Percentiles rank a stretch among this genome's conserved stretches.
These are phyloP conservation scores for Bipolaris victoriae DNA, from an alignment of 2,329 filamentous ascomycete genomes.

Conservation along the genomic window DNA sequence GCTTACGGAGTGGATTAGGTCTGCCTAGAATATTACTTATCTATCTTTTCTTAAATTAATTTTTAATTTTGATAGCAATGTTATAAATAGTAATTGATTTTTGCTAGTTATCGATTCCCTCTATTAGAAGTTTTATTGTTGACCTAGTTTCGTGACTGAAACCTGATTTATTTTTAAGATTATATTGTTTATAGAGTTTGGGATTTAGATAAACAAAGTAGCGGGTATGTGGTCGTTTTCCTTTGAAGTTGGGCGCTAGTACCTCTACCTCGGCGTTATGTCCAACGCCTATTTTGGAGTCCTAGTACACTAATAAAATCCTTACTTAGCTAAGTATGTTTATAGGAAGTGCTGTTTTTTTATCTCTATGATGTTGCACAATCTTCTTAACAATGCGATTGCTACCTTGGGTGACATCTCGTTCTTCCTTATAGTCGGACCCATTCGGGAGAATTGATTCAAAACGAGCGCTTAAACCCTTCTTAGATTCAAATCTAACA, in stretches of 20 bases:
- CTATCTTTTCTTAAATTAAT: constrained; percentile 6
- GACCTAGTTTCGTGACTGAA: constrained; percentile 21
- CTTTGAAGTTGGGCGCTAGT: constrained; percentile 7
- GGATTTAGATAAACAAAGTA: constrained; percentile 19
- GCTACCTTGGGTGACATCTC: constrained; percentile 15
- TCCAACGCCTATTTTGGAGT: constrained; percentile 14
- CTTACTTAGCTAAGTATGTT: constrained; percentile 17
- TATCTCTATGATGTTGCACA: constrained; percentile 11
- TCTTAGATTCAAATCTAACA: constrained; percentile 1
- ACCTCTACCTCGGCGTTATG: constrained; percentile 13
- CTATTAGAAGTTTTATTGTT: constrained; percentile 16
- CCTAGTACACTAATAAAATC: constrained; percentile 19
- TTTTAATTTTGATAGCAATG: constrained; percentile 17
- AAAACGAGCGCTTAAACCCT: constrained; percentile 17
- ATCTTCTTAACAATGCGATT: constrained; percentile 21
- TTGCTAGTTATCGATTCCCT: constrained; percentile 15
- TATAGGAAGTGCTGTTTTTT: constrained; percentile 3
- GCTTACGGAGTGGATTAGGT: too few relatives aligned
- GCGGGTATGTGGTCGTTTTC: constrained; percentile 9
- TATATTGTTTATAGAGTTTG: constrained; percentile 7
- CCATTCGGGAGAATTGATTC: constrained; percentile 11
- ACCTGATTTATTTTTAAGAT: constrained; percentile 12
- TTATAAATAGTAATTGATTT: constrained; percentile 19
- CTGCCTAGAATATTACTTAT: too few relatives aligned
- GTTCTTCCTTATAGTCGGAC: constrained; percentile 8